These are phyloP conservation scores for Elsinoe australis DNA, from an alignment of 2,329 filamentous ascomycete genomes.

Conservation along the genomic window DNA sequence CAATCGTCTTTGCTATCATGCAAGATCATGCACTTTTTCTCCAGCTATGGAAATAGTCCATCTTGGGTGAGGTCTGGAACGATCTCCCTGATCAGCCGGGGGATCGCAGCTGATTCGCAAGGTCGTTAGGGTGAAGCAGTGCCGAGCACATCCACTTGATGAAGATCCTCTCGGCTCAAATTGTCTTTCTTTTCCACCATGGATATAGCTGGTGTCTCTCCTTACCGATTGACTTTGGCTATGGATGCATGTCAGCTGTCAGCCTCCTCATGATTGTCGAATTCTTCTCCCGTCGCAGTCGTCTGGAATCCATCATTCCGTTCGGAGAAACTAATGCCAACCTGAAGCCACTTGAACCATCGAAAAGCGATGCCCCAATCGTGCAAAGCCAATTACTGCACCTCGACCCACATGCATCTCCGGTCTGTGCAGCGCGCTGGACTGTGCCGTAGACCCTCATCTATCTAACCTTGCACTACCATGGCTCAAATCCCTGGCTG, in stretches of 20 bases:
- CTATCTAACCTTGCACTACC: conserved; percentile 14
- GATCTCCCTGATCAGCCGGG: conserved; percentile 11
- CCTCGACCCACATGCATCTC: conserved; percentile 1
- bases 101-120: conserved; percentile 10
- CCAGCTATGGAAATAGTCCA: too few relatives aligned
- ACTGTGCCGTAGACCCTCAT: conserved; percentile 14
- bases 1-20: too few relatives aligned
- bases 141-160: conserved; percentile 13
- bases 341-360: conserved; percentile 5
- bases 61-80: background rate
- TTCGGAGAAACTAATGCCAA: background rate
- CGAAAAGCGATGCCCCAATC: conserved; percentile 7
- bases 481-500: conserved; percentile 6
- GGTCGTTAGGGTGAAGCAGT: background rate
- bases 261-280: too few relatives aligned
- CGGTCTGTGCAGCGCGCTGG: background rate
- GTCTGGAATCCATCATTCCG: too few relatives aligned
- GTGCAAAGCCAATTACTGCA: conserved; percentile 15
- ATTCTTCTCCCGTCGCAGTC: too few relatives aligned
- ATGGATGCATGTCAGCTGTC: conserved; percentile 1
- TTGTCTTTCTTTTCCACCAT: background rate
- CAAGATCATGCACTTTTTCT: too few relatives aligned
- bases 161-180: conserved; percentile 11
- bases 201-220: too few relatives aligned
- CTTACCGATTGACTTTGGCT: background rate